Evolutionary conservation across 2,329 filamentous ascomycete species (phyloP).

Genomic region (Fusarium udum): DNA sequence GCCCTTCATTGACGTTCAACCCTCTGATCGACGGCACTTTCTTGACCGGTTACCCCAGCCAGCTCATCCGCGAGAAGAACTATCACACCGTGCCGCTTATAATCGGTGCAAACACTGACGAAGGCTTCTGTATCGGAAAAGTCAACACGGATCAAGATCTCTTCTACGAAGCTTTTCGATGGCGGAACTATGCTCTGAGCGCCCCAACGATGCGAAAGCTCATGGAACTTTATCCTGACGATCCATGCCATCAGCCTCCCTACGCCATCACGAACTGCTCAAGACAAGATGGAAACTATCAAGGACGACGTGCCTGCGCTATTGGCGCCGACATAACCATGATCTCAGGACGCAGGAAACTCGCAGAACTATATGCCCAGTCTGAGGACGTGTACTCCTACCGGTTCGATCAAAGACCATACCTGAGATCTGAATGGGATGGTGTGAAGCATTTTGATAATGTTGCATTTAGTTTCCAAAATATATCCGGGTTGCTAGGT

Average conservation of each 20-base stretch:
- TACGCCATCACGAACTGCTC: slow-evolving; percentile 37
- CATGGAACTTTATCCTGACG: slow-evolving; percentile 58
- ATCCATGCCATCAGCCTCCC: slow-evolving; percentile 58
- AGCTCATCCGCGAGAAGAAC: slow-evolving; percentile 53
- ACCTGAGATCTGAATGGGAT: slow-evolving; percentile 51
- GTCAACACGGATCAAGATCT: slow-evolving; percentile 55
- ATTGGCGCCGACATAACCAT: slow-evolving; percentile 61
- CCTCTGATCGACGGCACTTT: slow-evolving; percentile 59
- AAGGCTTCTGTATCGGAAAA: slow-evolving; percentile 54
- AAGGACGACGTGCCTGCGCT: slow-evolving; percentile 56
- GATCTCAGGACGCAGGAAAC: slow-evolving; percentile 56
- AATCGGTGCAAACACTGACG: slow-evolving; percentile 60
- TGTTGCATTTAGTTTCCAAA: slow-evolving; percentile 61
- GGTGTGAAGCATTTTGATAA: slow-evolving; percentile 60
- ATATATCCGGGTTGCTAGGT: slow-evolving; percentile 58
- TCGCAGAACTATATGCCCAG: slow-evolving; percentile 53
- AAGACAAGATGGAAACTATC: slow-evolving; percentile 37
- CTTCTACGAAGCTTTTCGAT: slow-evolving; percentile 47
- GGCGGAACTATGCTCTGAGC: slow-evolving; percentile 57
- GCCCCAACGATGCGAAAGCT: slow-evolving; percentile 55
- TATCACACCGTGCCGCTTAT: slow-evolving; percentile 57
- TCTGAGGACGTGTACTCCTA: slow-evolving; percentile 56
- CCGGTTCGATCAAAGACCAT: slow-evolving; percentile 59
- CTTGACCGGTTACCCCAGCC: slow-evolving; percentile 58
- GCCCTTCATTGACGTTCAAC: slow-evolving; percentile 52